Percentiles rank a stretch among this genome's conserved stretches.
Evolutionary conservation across 2,329 filamentous ascomycete genomes (phyloP).

Genomic region (Bipolaris oryzae): DNA sequence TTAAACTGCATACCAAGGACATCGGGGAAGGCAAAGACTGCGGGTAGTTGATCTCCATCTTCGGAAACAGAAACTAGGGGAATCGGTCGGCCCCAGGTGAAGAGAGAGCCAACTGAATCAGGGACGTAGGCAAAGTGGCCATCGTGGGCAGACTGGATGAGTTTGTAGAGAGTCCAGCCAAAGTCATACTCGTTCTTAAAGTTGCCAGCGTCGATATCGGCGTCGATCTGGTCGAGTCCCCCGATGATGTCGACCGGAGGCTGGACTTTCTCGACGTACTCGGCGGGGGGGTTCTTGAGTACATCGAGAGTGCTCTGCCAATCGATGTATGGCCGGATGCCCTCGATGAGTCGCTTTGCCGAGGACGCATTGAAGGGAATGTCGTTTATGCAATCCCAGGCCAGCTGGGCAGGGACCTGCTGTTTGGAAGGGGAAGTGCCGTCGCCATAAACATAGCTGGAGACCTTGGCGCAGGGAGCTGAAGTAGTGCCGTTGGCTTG

Average conservation of each 20-base stretch:
- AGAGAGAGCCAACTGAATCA: slow-evolving; percentile 58
- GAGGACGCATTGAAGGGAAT: slow-evolving; percentile 53
- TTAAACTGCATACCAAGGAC: slow-evolving; percentile 53
- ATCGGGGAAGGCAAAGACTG: slow-evolving; percentile 61
- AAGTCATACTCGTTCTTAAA: slow-evolving; percentile 54
- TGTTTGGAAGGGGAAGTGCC: slow-evolving; percentile 16
- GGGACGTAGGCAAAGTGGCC: slow-evolving; percentile 66
- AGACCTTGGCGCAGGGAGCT: slow-evolving; percentile 43
- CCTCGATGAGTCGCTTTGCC: slow-evolving; percentile 48
- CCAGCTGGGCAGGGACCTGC: slow-evolving; percentile 51
- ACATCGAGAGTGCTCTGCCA: slow-evolving; percentile 56
- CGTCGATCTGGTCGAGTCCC: slow-evolving; percentile 49
- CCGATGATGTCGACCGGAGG: slow-evolving; percentile 52
- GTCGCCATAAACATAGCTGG: slow-evolving; percentile 35
- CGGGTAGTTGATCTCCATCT: slow-evolving; percentile 64
- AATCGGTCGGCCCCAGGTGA: slow-evolving; percentile 56
- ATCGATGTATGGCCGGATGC: slow-evolving; percentile 51
- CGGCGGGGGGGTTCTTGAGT: slow-evolving; percentile 53
- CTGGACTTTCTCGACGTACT: slow-evolving; percentile 55
- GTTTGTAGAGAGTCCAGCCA: slow-evolving; percentile 58
- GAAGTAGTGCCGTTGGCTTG: slow-evolving; percentile 33
- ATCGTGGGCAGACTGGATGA: slow-evolving; percentile 65
- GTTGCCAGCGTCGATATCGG: slow-evolving; percentile 43
- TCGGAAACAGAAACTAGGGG: slow-evolving; percentile 65
- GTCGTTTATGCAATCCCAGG: slow-evolving; percentile 53